Evolutionary conservation across 495 filamentous ascomycete species (phyloP).

Genomic region (Cercophora sp.): DNA sequence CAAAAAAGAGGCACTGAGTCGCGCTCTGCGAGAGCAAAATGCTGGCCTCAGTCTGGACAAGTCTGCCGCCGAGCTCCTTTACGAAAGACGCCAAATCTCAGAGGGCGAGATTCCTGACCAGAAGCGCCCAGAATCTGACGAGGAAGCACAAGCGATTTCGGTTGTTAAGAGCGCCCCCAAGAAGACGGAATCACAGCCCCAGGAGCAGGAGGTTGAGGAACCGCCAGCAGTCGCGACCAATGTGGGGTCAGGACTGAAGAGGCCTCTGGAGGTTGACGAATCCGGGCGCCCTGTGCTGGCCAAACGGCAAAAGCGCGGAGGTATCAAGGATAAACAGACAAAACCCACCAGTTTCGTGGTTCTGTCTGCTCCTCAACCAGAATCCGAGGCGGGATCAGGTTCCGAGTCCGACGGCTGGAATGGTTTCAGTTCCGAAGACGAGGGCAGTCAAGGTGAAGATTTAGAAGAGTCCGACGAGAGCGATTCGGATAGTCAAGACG

Average conservation of each 20-base stretch:
- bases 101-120: no score
- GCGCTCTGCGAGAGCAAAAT: slow-evolving; percentile 54
- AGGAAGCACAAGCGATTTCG: no score
- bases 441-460: no score
- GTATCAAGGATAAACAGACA: slow-evolving; percentile 39
- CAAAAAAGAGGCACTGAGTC: slow-evolving; percentile 61
- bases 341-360: not conserved
- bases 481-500: slow-evolving; percentile 24
- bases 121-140: no score
- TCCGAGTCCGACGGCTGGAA: slow-evolving; percentile 36
- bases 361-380: slow-evolving; percentile 12
- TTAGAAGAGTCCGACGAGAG: slow-evolving; percentile 26
- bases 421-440: slow-evolving; percentile 31
- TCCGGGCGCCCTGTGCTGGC: slow-evolving; percentile 76
- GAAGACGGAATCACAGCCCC: no score
- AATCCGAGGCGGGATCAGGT: no score
- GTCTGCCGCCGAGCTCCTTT: slow-evolving; percentile 34
- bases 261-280: slow-evolving; percentile 73
- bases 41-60: slow-evolving; percentile 54
- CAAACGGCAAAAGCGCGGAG: slow-evolving; percentile 57
- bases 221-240: slow-evolving; percentile 5
- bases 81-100: slow-evolving; percentile 25
- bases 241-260: slow-evolving; percentile 81
- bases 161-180: no score
- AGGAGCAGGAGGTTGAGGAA: slow-evolving; percentile 10